These are phyloP conservation scores for Cucumis cinereus DNA, from an alignment of 306 rosid genomes.

Conservation along the genomic window DNA sequence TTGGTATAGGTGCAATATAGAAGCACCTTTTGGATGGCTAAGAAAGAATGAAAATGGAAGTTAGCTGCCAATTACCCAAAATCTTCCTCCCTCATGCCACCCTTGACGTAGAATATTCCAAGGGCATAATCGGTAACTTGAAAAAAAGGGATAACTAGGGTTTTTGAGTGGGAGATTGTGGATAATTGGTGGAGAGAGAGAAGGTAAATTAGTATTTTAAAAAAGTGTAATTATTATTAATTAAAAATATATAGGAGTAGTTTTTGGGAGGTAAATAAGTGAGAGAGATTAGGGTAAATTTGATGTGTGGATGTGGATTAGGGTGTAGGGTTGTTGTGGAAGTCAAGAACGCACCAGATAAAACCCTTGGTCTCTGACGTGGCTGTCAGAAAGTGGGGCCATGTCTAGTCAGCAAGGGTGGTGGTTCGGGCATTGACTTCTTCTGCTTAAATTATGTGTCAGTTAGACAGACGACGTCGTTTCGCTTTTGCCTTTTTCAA, in stretches of 20 bases:
- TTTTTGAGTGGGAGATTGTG: conserved; percentile 9
- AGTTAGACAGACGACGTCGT: not conserved
- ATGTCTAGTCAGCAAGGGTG: conserved; percentile 39
- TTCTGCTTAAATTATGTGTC: conserved; percentile 41
- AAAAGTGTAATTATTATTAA: not conserved
- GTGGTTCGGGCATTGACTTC: conserved; percentile 99
- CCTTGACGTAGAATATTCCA: not conserved
- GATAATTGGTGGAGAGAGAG: conserved; percentile 3
- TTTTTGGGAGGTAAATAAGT: conserved; percentile 1
- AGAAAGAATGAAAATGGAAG: not conserved
- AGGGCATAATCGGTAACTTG: not conserved
- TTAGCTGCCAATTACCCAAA: not conserved
- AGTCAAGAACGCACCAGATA: conserved; percentile 99
- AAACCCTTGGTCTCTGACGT: conserved; percentile 39
- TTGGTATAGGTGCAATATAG: not conserved
- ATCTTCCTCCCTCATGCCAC: conserved; percentile 8
- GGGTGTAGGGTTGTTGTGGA: conserved; percentile 24
- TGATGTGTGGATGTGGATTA: not conserved
- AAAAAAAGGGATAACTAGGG: not conserved
- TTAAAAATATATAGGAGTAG: conserved; percentile 4
- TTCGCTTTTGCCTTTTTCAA: not conserved
- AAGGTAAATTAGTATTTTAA: not conserved
- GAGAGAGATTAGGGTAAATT: not conserved
- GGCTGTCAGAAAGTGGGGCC: conserved; percentile 24
- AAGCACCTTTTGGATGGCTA: not conserved